A percentile compares a stretch with the other conserved stretches of the same genome.
These are phyloP conservation scores for Aaosphaeria pasadenensis DNA, from an alignment of 2,329 filamentous ascomycete species.

Conservation along the genomic window DNA sequence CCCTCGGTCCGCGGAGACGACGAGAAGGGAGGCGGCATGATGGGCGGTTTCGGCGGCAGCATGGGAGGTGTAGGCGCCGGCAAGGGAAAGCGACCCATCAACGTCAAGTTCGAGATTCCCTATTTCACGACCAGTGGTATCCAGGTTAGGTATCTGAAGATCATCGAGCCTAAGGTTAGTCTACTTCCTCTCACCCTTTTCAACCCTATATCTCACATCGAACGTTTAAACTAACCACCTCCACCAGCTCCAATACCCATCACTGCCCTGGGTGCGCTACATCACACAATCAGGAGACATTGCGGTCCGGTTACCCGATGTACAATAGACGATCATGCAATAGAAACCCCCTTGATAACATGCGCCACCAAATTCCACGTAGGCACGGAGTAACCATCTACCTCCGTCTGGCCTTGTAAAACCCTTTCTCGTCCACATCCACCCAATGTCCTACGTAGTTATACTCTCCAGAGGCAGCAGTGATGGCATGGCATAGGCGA, in stretches of 20 bases:
- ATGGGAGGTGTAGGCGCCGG: conserved; percentile 82
- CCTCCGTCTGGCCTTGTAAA: no score
- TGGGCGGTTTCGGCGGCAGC: conserved; percentile 91
- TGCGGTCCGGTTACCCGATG: conserved; percentile 89
- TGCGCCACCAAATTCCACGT: no score
- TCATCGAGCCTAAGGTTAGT: conserved; percentile 96
- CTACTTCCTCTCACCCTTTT: neutral
- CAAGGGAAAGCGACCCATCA: conserved; percentile 94
- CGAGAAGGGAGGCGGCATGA: conserved; percentile 95
- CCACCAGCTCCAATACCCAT: conserved; percentile 88
- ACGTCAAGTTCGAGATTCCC: conserved; percentile 99
- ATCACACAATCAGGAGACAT: conserved; percentile 98
- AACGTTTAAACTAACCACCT: neutral
- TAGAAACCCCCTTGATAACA: neutral
- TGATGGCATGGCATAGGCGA: no score
- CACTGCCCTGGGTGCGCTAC: conserved; percentile 95
- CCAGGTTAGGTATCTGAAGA: conserved; percentile 97
- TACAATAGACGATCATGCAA: conserved; percentile 51
- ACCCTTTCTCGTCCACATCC: no score
- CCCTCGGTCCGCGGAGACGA: conserved; percentile 94
- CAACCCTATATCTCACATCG: conserved; percentile 6
- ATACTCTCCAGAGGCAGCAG: no score
- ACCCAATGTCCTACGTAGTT: no score
- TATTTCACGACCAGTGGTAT: conserved; percentile 99
- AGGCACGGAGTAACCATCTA: no score